Base-by-base conservation (phyloP, 768 basidiomycete genomes). In the Boletus huronensis region DNA sequence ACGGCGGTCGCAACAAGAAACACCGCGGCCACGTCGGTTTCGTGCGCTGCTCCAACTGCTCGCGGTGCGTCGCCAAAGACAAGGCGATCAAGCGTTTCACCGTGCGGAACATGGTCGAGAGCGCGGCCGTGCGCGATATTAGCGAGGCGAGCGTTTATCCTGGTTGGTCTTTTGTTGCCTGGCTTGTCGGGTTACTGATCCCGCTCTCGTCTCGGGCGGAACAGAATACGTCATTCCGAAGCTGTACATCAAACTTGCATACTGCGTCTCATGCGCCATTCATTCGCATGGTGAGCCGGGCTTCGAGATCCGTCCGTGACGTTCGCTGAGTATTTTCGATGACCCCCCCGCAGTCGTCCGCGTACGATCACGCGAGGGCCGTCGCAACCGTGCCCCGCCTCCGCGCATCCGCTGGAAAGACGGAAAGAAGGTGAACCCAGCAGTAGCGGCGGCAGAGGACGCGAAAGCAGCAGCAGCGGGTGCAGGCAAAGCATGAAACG, bases 41-140 rank as follows among this genome's bases (percentile, higher is more conserved):
- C 74, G 83, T 99, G 71, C 90, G 97, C 68, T 99, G 97, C 83
- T 95, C 94, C 64, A 99, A 99, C 86, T 99, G 97, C 84, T 93
- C 93, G 70, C 90, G 97, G 64, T 94, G 92, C 73, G 94, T 97
- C 55, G 88, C 81, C 64, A 98, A 98, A 82, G 96, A 98, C 82
- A 98, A 98, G 84, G 96, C 96, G 63, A 97, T 98, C 88, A 97
- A 97, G 81, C 83, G 97, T 49, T 96, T 96, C 84, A 97, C 95
- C 36, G 96, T 98, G 70, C 86, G 94, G 77, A 99, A 99, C 85
- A 98, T 98, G 92, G 94, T 99, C 54, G 96, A 98, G 83, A 91
- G 91, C 70, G 97, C 97, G 42, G 96, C 96, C 51, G 92, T 98
- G 64, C 82, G 95, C 60, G 97, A 99, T 79, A 90, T 99, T 72